A percentile compares a stretch with the other conserved stretches of the same genome.
Conservation (phyloP, 768 basidiomycete species). For the Leucosporidium scottii region DNA sequence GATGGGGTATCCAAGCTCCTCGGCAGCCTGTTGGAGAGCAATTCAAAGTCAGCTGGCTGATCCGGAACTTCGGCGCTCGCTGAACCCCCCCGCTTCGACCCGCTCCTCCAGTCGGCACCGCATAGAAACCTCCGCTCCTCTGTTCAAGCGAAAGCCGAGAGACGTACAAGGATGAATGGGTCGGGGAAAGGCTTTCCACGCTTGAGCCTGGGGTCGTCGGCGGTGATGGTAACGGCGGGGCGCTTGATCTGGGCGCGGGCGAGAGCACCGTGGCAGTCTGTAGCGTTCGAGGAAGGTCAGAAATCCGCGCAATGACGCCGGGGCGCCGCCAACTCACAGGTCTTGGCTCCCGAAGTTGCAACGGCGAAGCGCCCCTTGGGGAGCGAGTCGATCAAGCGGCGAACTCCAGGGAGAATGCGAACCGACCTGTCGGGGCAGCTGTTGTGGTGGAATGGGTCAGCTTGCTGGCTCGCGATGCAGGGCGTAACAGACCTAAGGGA, state of each 20-base stretch:
- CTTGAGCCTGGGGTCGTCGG: slow-evolving; percentile 65
- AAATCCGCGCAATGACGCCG: not conserved
- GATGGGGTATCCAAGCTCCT: slow-evolving; percentile 42
- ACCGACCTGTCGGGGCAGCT: slow-evolving; percentile 42
- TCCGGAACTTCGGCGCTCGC: not conserved
- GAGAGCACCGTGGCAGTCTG: slow-evolving; percentile 56
- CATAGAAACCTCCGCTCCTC: no score
- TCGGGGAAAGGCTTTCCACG: slow-evolving; percentile 44
- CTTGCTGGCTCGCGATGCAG: not conserved
- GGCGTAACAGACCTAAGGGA: not conserved
- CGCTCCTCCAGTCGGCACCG: no score
- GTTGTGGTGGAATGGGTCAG: not conserved
- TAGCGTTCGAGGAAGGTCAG: slow-evolving; percentile 38
- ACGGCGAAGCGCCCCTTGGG: slow-evolving; percentile 63
- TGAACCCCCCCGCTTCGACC: no score
- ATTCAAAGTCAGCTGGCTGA: no score
- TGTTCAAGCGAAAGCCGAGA: not conserved
- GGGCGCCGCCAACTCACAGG: slow-evolving; percentile 46
- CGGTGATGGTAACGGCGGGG: slow-evolving; percentile 64
- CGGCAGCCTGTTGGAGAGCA: slow-evolving; percentile 8
- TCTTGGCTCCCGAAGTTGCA: slow-evolving; percentile 66
- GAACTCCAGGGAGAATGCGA: slow-evolving; percentile 64
- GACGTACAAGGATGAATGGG: slow-evolving; percentile 41
- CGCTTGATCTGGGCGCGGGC: slow-evolving; percentile 62
- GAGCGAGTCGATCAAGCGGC: slow-evolving; percentile 57